These are phyloP conservation scores for Starmera amethionina DNA, from an alignment of 805 yeast genomes.

Conservation along the genomic window DNA sequence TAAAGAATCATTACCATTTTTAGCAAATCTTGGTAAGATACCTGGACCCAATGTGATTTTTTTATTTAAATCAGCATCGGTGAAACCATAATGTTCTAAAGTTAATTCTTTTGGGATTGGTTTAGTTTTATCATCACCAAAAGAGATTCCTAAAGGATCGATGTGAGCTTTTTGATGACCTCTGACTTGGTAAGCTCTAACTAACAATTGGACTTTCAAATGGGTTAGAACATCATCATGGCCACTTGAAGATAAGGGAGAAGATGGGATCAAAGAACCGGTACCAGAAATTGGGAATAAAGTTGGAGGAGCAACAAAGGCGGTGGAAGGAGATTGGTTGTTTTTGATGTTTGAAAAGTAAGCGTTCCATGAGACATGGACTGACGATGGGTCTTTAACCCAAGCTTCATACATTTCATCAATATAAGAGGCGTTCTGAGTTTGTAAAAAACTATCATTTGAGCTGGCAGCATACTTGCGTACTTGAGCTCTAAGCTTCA, in stretches of 20 bases:
- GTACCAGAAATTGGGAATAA: slow-evolving; percentile 72
- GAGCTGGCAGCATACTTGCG: slow-evolving; percentile 1
- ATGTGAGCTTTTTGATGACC: slow-evolving; percentile 94
- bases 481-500: neutral
- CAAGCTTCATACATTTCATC: slow-evolving; percentile 98
- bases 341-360: slow-evolving; percentile 86
- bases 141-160: slow-evolving; percentile 90
- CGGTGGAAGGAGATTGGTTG: slow-evolving; percentile 58
- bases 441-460: slow-evolving; percentile 67
- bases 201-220: slow-evolving; percentile 90
- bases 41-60: slow-evolving; percentile 95
- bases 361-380: slow-evolving; percentile 95
- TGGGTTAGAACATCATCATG: slow-evolving; percentile 64
- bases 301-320: slow-evolving; percentile 89
- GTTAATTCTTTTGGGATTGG: slow-evolving; percentile 79
- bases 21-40: slow-evolving; percentile 84
- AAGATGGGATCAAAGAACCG: slow-evolving; percentile 44
- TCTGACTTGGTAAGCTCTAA: slow-evolving; percentile 97
- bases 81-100: slow-evolving; percentile 84
- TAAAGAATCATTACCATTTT: slow-evolving; percentile 46
- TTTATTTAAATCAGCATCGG: slow-evolving; percentile 74
- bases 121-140: slow-evolving; percentile 51
- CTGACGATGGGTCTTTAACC: slow-evolving; percentile 82
- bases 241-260: slow-evolving; percentile 22
- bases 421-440: slow-evolving; percentile 81